A percentile compares a stretch with the other conserved stretches of the same genome.
Conservation (phyloP, 371 early-diverging fungal genomes). For the Saksenaea vasiformis region DNA sequence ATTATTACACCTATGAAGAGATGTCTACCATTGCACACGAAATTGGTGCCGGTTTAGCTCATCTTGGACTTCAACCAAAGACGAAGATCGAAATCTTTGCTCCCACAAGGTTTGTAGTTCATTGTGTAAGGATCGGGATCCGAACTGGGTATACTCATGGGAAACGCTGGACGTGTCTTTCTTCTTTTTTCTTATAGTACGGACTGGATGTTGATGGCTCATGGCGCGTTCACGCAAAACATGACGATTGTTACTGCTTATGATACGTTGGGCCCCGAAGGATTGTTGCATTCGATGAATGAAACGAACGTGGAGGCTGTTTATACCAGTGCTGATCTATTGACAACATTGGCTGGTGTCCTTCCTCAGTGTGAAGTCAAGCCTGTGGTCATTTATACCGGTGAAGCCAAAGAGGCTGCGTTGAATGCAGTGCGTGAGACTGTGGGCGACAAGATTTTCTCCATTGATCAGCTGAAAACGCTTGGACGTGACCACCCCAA, state of each 20-base stretch:
- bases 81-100: constrained; percentile 76
- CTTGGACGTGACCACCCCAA: constrained; percentile 42
- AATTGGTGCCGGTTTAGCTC: constrained; percentile 68
- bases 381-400: constrained; percentile 55
- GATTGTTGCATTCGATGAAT: constrained; percentile 59
- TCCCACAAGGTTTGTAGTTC: constrained; percentile 66
- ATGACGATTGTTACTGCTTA: constrained; percentile 74
- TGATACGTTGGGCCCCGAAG: constrained; percentile 74
- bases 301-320: constrained; percentile 62
- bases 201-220: constrained; percentile 75
- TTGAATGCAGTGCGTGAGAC: constrained; percentile 22
- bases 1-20: constrained; percentile 70
- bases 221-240: constrained; percentile 49
- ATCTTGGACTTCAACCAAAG: constrained; percentile 63
- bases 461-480: constrained; percentile 42
- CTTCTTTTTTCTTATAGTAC: constrained; percentile 41
- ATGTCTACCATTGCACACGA: constrained; percentile 46
- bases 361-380: constrained; percentile 39
- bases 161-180: not conserved
- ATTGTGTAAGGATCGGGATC: not conserved
- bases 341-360: constrained; percentile 51
- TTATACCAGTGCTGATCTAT: constrained; percentile 63
- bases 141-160: not conserved
- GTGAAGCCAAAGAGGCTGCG: constrained; percentile 24
- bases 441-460: constrained; percentile 28